phyloP scores from a whole-genome alignment of 805 yeast species.

The Jamesozyma jinghongensis region DNA sequence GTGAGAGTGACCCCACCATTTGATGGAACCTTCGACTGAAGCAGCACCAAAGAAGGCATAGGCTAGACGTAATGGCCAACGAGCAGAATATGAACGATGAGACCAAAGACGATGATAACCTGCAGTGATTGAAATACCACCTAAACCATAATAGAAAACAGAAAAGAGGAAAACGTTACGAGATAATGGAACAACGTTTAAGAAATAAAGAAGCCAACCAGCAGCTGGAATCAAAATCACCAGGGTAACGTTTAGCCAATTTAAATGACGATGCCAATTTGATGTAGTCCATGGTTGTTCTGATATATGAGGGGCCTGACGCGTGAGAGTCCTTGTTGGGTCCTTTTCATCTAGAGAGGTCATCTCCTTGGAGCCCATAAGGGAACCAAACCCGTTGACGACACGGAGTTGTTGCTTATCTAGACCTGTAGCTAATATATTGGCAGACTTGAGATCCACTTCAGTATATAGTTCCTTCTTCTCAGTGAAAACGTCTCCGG shows the following conservation, averaged over 20 bases:
- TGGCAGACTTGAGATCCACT: conserved; percentile 61
- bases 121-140: conserved; percentile 73
- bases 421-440: conserved; percentile 75
- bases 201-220: conserved; percentile 41
- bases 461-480: conserved; percentile 6
- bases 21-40: conserved; percentile 74
- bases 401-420: conserved; percentile 61
- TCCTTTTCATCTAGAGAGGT: conserved; percentile 32
- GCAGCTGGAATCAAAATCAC: conserved; percentile 51
- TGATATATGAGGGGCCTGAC: conserved; percentile 43
- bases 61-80: conserved; percentile 49
- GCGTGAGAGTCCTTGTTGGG: conserved; percentile 30
- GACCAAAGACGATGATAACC: conserved; percentile 79
- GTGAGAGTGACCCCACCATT: conserved; percentile 86
- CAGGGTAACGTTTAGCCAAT: conserved; percentile 65
- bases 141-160: conserved; percentile 42
- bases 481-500: neutral
- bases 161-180: conserved; percentile 40
- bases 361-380: conserved; percentile 76
- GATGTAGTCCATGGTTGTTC: conserved; percentile 68
- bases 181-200: conserved; percentile 39
- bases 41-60: conserved; percentile 77
- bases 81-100: conserved; percentile 63
- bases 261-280: conserved; percentile 68
- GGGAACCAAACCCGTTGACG: conserved; percentile 69